Conservation (phyloP, 371 early-diverging fungal species). For the Apophysomyces ossiformis region DNA sequence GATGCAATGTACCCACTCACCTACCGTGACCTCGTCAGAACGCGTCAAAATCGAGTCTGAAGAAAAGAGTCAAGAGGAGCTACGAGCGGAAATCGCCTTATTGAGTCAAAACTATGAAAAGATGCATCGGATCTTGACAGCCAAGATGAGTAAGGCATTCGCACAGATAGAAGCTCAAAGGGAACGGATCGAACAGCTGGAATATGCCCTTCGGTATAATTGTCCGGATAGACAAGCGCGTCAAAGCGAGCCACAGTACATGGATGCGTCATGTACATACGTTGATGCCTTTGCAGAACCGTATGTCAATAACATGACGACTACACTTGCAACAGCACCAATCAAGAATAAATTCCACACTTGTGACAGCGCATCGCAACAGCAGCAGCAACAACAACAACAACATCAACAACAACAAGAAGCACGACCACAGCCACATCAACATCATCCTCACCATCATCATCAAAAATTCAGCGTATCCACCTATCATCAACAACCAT, state of each 20-base stretch:
- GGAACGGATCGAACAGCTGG: conserved; percentile 10
- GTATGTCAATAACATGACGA: neutral
- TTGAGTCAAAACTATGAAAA: conserved; percentile 9
- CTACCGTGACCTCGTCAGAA: neutral
- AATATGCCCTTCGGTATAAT: conserved; percentile 2
- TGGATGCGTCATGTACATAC: neutral
- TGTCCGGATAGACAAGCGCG: neutral
- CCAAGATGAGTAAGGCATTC: conserved; percentile 13
- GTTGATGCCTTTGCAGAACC: neutral
- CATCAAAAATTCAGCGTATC: neutral
- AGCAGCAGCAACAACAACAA: too few species aligned
- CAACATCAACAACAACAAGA: too few species aligned
- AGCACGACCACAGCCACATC: too few species aligned
- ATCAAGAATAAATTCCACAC: neutral
- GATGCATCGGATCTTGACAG: conserved; percentile 15
- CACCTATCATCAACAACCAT: neutral
- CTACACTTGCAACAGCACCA: neutral
- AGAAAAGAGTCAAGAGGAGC: conserved; percentile 5
- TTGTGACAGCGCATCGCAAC: neutral
- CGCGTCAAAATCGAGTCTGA: neutral
- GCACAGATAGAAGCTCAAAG: conserved; percentile 14
- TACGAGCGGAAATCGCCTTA: conserved; percentile 8
- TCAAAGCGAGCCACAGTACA: neutral
- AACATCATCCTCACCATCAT: neutral
- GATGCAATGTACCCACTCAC: neutral